Percentiles rank a stretch among this genome's conserved stretches.
Evolutionary conservation across 805 yeast species (phyloP).

Genomic region (Torulaspora delbrueckii): DNA sequence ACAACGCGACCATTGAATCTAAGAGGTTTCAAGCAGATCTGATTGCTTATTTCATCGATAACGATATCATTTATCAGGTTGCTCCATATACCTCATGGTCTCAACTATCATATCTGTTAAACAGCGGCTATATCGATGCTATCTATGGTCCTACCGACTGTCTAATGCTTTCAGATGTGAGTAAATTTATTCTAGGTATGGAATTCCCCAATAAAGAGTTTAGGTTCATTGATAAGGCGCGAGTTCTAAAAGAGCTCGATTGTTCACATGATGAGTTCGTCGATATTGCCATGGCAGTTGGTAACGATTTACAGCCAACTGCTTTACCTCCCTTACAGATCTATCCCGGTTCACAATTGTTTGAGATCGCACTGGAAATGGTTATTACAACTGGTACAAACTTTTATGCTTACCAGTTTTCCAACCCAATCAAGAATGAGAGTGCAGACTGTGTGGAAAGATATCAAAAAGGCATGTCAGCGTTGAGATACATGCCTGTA

Average conservation of each 20-base stretch:
- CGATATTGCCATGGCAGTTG: conserved; percentile 73
- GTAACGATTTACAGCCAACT: conserved; percentile 67
- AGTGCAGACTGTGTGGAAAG: conserved; percentile 38
- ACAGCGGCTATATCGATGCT: conserved; percentile 56
- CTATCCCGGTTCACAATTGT: conserved; percentile 30
- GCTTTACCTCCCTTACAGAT: conserved; percentile 48
- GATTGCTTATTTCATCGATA: conserved; percentile 50
- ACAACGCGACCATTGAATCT: conserved; percentile 45
- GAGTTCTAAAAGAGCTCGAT: conserved; percentile 55
- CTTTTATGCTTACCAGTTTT: conserved; percentile 45
- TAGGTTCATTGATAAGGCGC: conserved; percentile 55
- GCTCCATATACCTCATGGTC: conserved; percentile 81
- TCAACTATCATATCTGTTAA: conserved; percentile 69
- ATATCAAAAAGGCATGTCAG: conserved; percentile 64
- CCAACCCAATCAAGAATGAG: conserved; percentile 37
- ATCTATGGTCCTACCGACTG: conserved; percentile 83
- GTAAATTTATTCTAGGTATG: conserved; percentile 66
- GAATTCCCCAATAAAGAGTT: conserved; percentile 63
- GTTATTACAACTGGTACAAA: conserved; percentile 40
- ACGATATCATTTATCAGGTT: conserved; percentile 59
- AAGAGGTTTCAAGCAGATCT: conserved; percentile 52
- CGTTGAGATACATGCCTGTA: conserved; percentile 70
- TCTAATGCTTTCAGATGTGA: conserved; percentile 55
- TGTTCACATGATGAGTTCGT: conserved; percentile 61
- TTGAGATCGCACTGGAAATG: conserved; percentile 38